Percentiles rank a stretch among this genome's conserved stretches.
phyloP scores from a whole-genome alignment of 2,329 filamentous ascomycete species.

The Biscogniauxia sp. region DNA sequence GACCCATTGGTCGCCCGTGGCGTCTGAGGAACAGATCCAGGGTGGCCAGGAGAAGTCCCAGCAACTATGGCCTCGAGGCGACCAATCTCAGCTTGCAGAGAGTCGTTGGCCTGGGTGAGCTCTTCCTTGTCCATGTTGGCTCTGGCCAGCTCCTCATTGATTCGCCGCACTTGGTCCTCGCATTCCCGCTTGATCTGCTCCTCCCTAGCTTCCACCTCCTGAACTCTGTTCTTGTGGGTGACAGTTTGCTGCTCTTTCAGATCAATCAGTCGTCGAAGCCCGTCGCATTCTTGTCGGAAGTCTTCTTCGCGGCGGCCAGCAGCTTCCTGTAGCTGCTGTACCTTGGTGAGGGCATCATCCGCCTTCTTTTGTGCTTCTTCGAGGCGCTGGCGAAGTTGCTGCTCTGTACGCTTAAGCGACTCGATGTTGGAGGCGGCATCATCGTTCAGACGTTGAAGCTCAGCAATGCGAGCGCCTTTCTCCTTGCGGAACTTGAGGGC shows the following conservation, averaged over 20 bases:
- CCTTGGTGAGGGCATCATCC: slow-evolving; percentile 76
- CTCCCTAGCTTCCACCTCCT: slow-evolving; percentile 63
- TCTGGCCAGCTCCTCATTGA: slow-evolving; percentile 57
- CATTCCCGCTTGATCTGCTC: slow-evolving; percentile 67
- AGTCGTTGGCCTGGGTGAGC: slow-evolving; percentile 47
- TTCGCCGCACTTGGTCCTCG: slow-evolving; percentile 55
- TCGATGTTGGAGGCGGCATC: slow-evolving; percentile 78
- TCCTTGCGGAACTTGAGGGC: slow-evolving; percentile 90
- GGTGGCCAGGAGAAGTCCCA: slow-evolving; percentile 36
- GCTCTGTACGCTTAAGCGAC: slow-evolving; percentile 74
- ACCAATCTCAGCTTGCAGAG: slow-evolving; percentile 54
- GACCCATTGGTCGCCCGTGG: slow-evolving; percentile 57
- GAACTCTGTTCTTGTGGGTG: slow-evolving; percentile 67
- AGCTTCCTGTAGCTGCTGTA: slow-evolving; percentile 83
- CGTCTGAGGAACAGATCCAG: slow-evolving; percentile 57
- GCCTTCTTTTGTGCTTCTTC: slow-evolving; percentile 83
- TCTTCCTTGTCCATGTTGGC: slow-evolving; percentile 47
- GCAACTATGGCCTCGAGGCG: slow-evolving; percentile 49
- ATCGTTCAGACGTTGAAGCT: slow-evolving; percentile 84
- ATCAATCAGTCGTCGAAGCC: slow-evolving; percentile 75
- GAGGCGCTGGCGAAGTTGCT: slow-evolving; percentile 74
- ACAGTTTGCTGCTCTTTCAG: slow-evolving; percentile 74
- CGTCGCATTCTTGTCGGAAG: slow-evolving; percentile 83
- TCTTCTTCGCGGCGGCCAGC: slow-evolving; percentile 80
- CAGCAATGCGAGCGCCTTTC: slow-evolving; percentile 83